These are phyloP conservation scores for Gautieria morchelliformis DNA, from an alignment of 768 basidiomycete genomes.

Conservation along the genomic window DNA sequence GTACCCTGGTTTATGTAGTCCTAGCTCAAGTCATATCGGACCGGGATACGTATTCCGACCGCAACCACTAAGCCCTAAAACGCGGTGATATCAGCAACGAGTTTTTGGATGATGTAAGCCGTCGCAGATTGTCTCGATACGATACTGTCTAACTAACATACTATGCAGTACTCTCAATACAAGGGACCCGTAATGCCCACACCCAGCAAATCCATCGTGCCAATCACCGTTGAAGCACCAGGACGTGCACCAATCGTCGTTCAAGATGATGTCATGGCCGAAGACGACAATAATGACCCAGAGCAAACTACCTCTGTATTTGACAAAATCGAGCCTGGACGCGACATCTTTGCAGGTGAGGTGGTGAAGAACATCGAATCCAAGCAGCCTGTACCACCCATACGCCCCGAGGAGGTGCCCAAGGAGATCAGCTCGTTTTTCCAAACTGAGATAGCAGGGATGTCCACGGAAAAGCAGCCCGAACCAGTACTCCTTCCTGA, in stretches of 20 bases:
- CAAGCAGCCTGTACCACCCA: slow-evolving; percentile 14
- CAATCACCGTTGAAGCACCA: slow-evolving; percentile 39
- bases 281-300: slow-evolving; percentile 12
- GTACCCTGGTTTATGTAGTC: no score
- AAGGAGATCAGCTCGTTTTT: slow-evolving; percentile 31
- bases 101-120: slow-evolving; percentile 57
- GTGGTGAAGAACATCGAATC: slow-evolving; percentile 41
- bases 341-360: slow-evolving; percentile 57
- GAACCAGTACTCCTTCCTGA: slow-evolving; percentile 3
- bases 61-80: no score
- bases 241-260: slow-evolving; percentile 49
- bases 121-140: background rate
- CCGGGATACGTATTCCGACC: no score
- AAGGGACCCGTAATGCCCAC: slow-evolving; percentile 26
- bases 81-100: slow-evolving; percentile 42
- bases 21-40: no score
- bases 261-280: slow-evolving; percentile 28
- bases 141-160: background rate
- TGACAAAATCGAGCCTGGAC: slow-evolving; percentile 62
- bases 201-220: slow-evolving; percentile 25
- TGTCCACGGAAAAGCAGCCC: slow-evolving; percentile 5
- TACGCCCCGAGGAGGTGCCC: slow-evolving; percentile 16
- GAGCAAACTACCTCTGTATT: slow-evolving; percentile 31
- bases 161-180: slow-evolving; percentile 50
- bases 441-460: background rate